Percentiles rank a stretch among this genome's conserved stretches.
Evolutionary conservation across 345 rosid genomes (phyloP).

Genomic region (Gossypium australe): DNA sequence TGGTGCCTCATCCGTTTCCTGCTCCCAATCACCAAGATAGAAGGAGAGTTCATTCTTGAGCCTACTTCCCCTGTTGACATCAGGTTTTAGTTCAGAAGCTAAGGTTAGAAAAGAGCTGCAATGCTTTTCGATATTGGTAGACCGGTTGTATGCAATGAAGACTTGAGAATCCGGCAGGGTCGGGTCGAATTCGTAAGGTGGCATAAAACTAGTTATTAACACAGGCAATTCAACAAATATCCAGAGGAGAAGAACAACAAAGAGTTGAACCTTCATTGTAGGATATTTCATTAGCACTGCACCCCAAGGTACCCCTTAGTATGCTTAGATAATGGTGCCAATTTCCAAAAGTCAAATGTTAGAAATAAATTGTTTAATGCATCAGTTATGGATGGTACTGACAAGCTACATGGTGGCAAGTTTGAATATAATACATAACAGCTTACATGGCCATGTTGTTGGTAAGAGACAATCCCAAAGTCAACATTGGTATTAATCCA

Average conservation of each 20-base stretch:
- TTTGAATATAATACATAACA: background rate
- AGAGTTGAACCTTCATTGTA: background rate
- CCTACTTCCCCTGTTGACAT: background rate
- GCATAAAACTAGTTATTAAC: background rate
- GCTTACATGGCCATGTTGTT: background rate
- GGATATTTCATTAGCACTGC: background rate
- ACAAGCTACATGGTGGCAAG: background rate
- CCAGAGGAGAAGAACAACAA: background rate
- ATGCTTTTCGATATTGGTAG: background rate
- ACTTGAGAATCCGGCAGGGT: background rate
- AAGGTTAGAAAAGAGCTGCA: background rate
- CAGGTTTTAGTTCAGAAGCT: background rate
- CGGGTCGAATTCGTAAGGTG: background rate
- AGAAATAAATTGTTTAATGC: background rate
- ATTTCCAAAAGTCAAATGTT: background rate
- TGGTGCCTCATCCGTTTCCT: background rate
- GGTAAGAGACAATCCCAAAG: background rate
- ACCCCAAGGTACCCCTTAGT: background rate
- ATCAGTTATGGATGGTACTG: background rate
- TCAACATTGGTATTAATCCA: background rate
- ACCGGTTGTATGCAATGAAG: background rate
- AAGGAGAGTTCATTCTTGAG: slow-evolving; percentile 10
- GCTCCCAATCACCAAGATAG: slow-evolving; percentile 1
- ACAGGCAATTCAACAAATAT: background rate
- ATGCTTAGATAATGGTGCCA: background rate